Percentiles rank a stretch among this genome's conserved stretches.
phyloP scores from a whole-genome alignment of 148 eudicot genomes.

The Salicornia ramosissima region DNA sequence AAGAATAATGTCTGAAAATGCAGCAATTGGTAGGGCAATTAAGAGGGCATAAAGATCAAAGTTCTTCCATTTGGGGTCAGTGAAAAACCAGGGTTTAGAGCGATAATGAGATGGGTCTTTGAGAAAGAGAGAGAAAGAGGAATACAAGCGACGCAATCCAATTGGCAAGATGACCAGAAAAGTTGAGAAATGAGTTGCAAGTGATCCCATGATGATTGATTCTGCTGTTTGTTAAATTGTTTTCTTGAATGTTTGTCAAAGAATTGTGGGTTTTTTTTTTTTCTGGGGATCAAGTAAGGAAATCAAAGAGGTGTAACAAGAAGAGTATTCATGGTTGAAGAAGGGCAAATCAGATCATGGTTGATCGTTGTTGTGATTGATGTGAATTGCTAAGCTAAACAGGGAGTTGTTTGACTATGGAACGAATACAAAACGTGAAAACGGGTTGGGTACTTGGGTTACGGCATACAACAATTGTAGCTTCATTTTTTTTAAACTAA shows the following conservation, averaged over 20 bases:
- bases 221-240: background rate
- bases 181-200: constrained; percentile 54
- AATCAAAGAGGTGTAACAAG: too few relatives aligned
- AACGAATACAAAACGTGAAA: too few relatives aligned
- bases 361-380: background rate
- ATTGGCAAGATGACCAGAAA: constrained; percentile 56
- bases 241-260: background rate
- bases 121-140: constrained; percentile 49
- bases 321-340: background rate
- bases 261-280: too few relatives aligned
- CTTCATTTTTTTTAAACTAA: too few relatives aligned
- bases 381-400: background rate
- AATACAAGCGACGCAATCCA: constrained; percentile 50
- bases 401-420: background rate
- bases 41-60: constrained; percentile 59
- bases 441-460: too few relatives aligned
- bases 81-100: constrained; percentile 69
- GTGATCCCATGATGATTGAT: constrained; percentile 42
- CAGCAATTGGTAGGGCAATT: constrained; percentile 54
- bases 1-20: constrained; percentile 40
- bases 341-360: background rate
- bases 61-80: constrained; percentile 61
- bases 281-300: background rate
- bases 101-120: constrained; percentile 58
- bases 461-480: too few relatives aligned